Conservation (phyloP, 2,329 filamentous ascomycete species). For the Xylariaceae sp. region DNA sequence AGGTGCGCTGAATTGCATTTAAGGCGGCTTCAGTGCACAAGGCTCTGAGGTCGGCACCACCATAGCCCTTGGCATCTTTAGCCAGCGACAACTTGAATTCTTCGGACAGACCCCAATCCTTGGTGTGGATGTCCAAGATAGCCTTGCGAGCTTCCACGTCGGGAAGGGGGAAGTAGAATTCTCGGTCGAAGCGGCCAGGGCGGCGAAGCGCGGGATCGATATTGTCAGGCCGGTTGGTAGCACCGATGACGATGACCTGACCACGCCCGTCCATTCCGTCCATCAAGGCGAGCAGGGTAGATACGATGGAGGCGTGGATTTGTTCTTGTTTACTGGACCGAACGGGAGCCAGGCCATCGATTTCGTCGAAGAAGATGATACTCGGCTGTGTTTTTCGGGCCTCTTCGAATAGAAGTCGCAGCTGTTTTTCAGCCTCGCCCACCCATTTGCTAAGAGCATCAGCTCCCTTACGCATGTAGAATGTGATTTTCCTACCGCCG, state of each 20-base stretch:
- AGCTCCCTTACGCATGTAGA: conserved; percentile 98
- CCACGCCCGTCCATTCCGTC: conserved; percentile 98
- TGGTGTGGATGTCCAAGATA: conserved; percentile 93
- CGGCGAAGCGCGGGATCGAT: conserved; percentile 93
- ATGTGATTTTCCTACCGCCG: conserved; percentile 90
- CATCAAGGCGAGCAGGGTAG: conserved; percentile 89
- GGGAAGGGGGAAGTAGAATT: conserved; percentile 96
- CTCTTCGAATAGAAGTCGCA: conserved; percentile 90
- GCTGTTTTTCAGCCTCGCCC: conserved; percentile 91
- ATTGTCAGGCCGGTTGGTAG: conserved; percentile 95
- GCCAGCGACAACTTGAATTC: conserved; percentile 79
- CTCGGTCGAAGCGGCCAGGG: conserved; percentile 90
- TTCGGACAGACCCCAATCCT: conserved; percentile 79
- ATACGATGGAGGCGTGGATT: conserved; percentile 96
- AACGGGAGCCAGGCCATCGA: conserved; percentile 92
- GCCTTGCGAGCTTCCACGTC: conserved; percentile 72
- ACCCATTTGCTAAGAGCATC: conserved; percentile 99
- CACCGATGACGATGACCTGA: conserved; percentile 96
- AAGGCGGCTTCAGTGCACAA: conserved; percentile 93
- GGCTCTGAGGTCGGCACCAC: conserved; percentile 88
- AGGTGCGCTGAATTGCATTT: conserved; percentile 91
- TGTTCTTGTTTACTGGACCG: conserved; percentile 98
- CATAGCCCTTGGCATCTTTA: conserved; percentile 89
- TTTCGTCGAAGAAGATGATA: conserved; percentile 99
- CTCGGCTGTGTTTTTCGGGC: conserved; percentile 92